Percentiles rank a stretch among this genome's conserved stretches.
phyloP scores from a whole-genome alignment of 305 asterid species.

The Euphrasia arctica region DNA sequence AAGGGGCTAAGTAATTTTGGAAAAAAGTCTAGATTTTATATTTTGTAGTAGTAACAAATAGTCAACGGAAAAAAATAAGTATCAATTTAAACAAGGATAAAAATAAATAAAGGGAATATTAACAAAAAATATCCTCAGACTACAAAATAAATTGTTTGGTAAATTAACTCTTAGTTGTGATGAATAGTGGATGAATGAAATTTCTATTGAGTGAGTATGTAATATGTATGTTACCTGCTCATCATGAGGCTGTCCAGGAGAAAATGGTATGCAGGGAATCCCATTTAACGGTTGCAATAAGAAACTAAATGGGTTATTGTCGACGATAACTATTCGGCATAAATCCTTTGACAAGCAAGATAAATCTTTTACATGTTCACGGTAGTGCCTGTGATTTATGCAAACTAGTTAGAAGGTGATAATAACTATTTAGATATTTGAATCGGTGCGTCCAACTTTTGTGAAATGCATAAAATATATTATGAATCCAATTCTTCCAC shows the following conservation, averaged over 20 bases:
- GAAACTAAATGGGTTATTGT: slow-evolving; percentile 95
- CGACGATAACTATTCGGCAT: slow-evolving; percentile 74
- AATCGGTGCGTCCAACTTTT: not conserved
- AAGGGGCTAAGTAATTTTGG: not conserved
- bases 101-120: not conserved
- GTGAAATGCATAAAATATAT: slow-evolving; percentile 6
- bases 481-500: not conserved
- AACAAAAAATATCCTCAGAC: not conserved
- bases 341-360: slow-evolving; percentile 67
- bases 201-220: not conserved
- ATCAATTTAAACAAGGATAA: too few relatives aligned
- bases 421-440: too few relatives aligned
- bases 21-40: not conserved
- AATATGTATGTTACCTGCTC: slow-evolving; percentile 30
- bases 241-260: slow-evolving; percentile 88
- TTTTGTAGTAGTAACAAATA: too few relatives aligned
- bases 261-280: slow-evolving; percentile 89
- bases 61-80: too few relatives aligned
- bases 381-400: slow-evolving; percentile 59
- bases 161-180: slow-evolving; percentile 6
- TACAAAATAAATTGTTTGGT: not conserved
- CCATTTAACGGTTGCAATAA: slow-evolving; percentile 91
- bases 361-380: slow-evolving; percentile 90
- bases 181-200: slow-evolving; percentile 14
- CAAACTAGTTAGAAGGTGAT: too few relatives aligned